Conservation (phyloP, 2,329 filamentous ascomycete species). For the Alternaria consortialis region DNA sequence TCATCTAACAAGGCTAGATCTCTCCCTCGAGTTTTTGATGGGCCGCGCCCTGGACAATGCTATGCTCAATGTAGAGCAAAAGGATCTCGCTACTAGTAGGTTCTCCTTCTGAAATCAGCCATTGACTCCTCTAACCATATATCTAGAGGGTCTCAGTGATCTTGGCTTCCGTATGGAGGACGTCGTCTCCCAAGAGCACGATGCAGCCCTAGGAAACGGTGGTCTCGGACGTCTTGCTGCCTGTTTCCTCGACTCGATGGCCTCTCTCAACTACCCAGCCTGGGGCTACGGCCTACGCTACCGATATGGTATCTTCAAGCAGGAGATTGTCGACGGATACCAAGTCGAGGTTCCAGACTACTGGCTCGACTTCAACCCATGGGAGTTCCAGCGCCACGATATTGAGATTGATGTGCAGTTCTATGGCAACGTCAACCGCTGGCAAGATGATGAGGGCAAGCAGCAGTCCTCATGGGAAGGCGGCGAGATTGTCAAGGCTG, state of each 20-base stretch:
- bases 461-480: constrained; percentile 82
- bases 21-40: constrained; percentile 98
- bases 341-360: constrained; percentile 99
- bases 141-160: constrained; percentile 79
- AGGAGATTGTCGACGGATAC: constrained; percentile 97
- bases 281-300: constrained; percentile 98
- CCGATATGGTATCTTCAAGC: constrained; percentile 96
- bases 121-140: constrained; percentile 22
- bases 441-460: constrained; percentile 76
- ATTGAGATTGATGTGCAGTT: constrained; percentile 98
- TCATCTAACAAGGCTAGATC: constrained; percentile 61
- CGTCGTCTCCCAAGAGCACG: constrained; percentile 91
- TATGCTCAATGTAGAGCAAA: constrained; percentile 93
- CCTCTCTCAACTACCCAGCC: constrained; percentile 91
- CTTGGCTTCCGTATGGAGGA: constrained; percentile 98
- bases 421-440: constrained; percentile 83
- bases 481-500: constrained; percentile 89
- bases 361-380: constrained; percentile 99
- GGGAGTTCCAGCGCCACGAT: constrained; percentile 97
- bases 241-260: constrained; percentile 96
- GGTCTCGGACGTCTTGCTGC: constrained; percentile 93
- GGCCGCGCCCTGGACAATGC: constrained; percentile 96
- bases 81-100: constrained; percentile 81
- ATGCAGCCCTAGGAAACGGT: constrained; percentile 95
- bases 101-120: neutral